A percentile compares a stretch with the other conserved stretches of the same genome.
These are phyloP conservation scores for Oenanthe javanica DNA, from an alignment of 140 eudicot species.

Conservation along the genomic window DNA sequence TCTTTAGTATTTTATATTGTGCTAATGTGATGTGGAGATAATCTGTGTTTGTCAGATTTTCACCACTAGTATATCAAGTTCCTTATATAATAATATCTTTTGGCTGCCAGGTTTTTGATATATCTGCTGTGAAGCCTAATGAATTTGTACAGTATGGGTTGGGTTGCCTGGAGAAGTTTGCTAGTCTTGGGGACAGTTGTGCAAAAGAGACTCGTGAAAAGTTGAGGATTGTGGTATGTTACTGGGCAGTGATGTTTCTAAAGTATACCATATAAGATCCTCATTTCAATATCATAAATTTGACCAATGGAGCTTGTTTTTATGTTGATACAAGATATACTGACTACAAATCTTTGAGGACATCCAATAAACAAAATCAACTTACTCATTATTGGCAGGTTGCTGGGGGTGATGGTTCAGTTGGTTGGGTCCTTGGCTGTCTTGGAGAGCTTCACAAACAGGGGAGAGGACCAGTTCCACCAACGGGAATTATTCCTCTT, in stretches of 20 bases:
- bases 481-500: conserved; percentile 80
- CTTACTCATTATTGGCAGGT: conserved; percentile 44
- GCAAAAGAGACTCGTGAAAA: conserved; percentile 73
- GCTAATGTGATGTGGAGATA: not conserved
- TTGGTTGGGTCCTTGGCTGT: conserved; percentile 95
- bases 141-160: conserved; percentile 63
- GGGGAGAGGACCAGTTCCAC: conserved; percentile 76
- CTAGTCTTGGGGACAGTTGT: conserved; percentile 66
- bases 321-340: not conserved
- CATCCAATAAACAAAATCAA: not conserved
- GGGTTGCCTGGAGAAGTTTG: conserved; percentile 76
- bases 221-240: conserved; percentile 75
- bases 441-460: conserved; percentile 76
- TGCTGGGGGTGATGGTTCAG: conserved; percentile 99
- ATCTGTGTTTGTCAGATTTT: not conserved
- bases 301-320: not conserved
- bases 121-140: conserved; percentile 62
- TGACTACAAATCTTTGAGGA: not conserved
- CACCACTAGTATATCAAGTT: not conserved
- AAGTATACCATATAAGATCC: not conserved
- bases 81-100: not conserved
- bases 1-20: not conserved
- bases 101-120: conserved; percentile 57
- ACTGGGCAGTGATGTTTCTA: not conserved
- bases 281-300: not conserved